A percentile compares a stretch with the other conserved stretches of the same genome.
These are phyloP conservation scores for Cryptosporidium sp. DNA, from an alignment of 169 alveolate species.

Conservation along the genomic window DNA sequence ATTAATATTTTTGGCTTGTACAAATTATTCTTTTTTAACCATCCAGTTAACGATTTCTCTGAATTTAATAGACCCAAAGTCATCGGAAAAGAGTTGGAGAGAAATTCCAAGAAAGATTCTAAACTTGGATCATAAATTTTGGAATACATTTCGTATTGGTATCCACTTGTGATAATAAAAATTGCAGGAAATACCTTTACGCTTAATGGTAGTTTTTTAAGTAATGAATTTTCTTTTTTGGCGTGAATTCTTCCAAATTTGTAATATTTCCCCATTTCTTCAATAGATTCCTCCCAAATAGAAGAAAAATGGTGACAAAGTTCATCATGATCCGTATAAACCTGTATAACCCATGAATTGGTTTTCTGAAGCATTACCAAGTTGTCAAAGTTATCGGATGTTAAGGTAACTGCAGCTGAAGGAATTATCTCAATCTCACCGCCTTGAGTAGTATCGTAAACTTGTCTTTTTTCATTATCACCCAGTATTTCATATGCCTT, in stretches of 20 bases:
- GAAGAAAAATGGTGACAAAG: slow-evolving; percentile 79
- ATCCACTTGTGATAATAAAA: slow-evolving; percentile 78
- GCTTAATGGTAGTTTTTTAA: slow-evolving; percentile 79
- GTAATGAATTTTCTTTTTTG: slow-evolving; percentile 75
- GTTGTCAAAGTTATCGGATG: slow-evolving; percentile 72
- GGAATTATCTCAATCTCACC: slow-evolving; percentile 79
- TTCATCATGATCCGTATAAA: slow-evolving; percentile 81
- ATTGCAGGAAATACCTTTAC: slow-evolving; percentile 81
- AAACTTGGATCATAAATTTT: slow-evolving; percentile 77
- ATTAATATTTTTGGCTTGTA: slow-evolving; percentile 22
- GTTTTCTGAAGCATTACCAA: slow-evolving; percentile 73
- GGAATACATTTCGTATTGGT: slow-evolving; percentile 79
- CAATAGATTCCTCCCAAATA: slow-evolving; percentile 82
- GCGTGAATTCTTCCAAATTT: slow-evolving; percentile 80
- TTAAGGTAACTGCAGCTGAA: slow-evolving; percentile 78
- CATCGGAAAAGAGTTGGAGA: slow-evolving; percentile 75
- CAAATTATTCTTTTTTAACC: slow-evolving; percentile 14
- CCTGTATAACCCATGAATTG: slow-evolving; percentile 80
- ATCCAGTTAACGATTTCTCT: slow-evolving; percentile 2
- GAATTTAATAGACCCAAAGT: slow-evolving; percentile 22
- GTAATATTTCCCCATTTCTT: slow-evolving; percentile 78
- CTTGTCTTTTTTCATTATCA: slow-evolving; percentile 86
- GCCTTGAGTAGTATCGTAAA: slow-evolving; percentile 84
- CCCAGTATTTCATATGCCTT: slow-evolving; percentile 89
- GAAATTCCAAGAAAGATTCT: slow-evolving; percentile 77